Conservation (phyloP, 2,329 filamentous ascomycete species). For the Xylaria sp. region DNA sequence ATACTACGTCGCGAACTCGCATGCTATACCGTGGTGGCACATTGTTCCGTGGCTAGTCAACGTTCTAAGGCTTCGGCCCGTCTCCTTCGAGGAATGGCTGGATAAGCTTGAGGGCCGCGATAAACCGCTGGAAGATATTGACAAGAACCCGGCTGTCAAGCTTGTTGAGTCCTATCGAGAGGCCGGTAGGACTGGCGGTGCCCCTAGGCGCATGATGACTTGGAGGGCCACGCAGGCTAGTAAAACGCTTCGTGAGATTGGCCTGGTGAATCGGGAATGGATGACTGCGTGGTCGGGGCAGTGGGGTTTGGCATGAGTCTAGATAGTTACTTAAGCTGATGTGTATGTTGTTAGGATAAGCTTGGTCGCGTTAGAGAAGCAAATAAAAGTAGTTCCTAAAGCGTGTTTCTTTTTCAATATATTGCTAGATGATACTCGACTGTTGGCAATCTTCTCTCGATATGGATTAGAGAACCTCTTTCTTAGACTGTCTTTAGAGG, state of each 20-base stretch:
- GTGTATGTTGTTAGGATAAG: neutral
- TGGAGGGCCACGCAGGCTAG: slow-evolving; percentile 15
- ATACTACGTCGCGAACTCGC: slow-evolving; percentile 14
- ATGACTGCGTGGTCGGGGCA: slow-evolving; percentile 12
- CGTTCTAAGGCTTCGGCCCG: neutral
- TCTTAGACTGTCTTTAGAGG: too few species aligned
- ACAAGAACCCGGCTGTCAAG: slow-evolving; percentile 17
- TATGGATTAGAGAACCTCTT: too few species aligned
- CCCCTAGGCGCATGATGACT: slow-evolving; percentile 24
- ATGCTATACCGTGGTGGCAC: slow-evolving; percentile 16
- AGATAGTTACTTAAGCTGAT: neutral
- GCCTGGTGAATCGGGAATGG: slow-evolving; percentile 14
- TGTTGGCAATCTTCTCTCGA: too few species aligned
- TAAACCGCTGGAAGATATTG: slow-evolving; percentile 11
- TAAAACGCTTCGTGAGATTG: slow-evolving; percentile 16
- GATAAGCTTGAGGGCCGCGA: neutral
- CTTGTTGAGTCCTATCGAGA: slow-evolving; percentile 12
- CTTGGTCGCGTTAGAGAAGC: too few species aligned
- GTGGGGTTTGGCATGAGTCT: slow-evolving; percentile 6
- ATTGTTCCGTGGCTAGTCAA: slow-evolving; percentile 10
- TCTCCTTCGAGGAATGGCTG: slow-evolving; percentile 15
- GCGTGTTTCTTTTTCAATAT: too few species aligned
- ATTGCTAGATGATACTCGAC: too few species aligned
- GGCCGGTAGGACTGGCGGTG: neutral
- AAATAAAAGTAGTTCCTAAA: too few species aligned